Evolutionary conservation across 768 basidiomycete genomes (phyloP), one percentile per base, ranked within the genome.

Genomic region (Rhodotorula sphaerocarpa): DNA sequence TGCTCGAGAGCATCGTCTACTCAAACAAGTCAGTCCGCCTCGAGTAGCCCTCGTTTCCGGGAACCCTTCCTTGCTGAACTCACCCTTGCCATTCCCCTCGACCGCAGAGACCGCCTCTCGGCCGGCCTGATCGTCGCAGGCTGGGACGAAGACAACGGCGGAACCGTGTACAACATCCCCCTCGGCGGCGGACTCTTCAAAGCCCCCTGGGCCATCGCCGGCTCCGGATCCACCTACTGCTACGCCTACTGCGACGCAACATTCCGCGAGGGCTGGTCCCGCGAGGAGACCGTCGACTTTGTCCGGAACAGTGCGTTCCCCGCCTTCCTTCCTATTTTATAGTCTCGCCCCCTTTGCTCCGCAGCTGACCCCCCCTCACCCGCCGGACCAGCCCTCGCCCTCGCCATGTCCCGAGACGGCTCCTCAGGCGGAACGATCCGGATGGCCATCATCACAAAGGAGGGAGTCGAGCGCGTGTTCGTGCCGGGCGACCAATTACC

Each of bases 241-340:
- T 99, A 97, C 73, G 95, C 93, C 55, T 97, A 96, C 78, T 97
- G 95, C 71, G 95, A 99, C 75, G 90, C 95, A n/a, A 96, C 91
- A 31, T 99, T 87, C 75, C 78, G 84, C 76, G 92, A 96, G 33
- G 89, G 87, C 21, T 93, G 89, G 91, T 84, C 82, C 11, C 82
- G 82, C 70, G 88, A 90, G 43, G 83, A 96, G 77, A 95, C 91
- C 0, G 78, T 99, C 59, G 80, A 92, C 42, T 97, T 99, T 73
- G 93, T 97, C 62, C 87, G 84, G 78, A 95, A 97, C 77, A 90
- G 93, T 95, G 73, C 23, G 30, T 23, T 41, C 9, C 41, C 3
- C 23, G 20, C 30, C 14, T 36, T 15, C 7, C 28, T 5, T 25
- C 7, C 27, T n/a, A 4, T 18, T 34, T 7, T 39, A 39, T 31